Evolutionary conservation across 2,329 filamentous ascomycete genomes (phyloP), one percentile per base, ranked within the genome.

Genomic region (Penicillium capsulatum): DNA sequence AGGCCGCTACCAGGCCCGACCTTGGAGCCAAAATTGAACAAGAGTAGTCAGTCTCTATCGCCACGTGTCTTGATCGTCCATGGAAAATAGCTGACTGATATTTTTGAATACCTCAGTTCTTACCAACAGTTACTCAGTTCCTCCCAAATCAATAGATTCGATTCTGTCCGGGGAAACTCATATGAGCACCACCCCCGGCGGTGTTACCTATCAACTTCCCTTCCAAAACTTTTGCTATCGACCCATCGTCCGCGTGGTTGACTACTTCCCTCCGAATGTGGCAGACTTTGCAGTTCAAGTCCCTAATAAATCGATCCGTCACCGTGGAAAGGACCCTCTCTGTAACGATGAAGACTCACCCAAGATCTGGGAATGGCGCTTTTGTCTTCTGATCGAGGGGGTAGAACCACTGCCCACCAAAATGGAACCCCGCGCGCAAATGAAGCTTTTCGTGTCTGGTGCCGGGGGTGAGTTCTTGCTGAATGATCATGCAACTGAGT

Each of bases 321-420:
- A 51, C 32, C 45, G 55, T 8, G 47, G 63, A 32, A 60, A 61
- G 6, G 55, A 55, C 27, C 55, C 61, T 4, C 61, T 61, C 11
- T 5, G 9, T 22, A 53, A 57, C 14, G 55, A 61, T 4, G 36
- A 48, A n/a, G 40, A 45, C 8, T 43, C 39, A 7, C 39, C 47
- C 17, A 51, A 33, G 17, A 56, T 61, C 6, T 95, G 87, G 85
- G 81, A 92, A 61, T 96, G 90, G 90, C 76, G 78, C 10, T 96
- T 96, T 63, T 79, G 77, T 15, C 72, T 97, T 16, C 72, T 84
- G 9, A 76, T 96, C 1, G 85, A 94, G 63, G 49, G 49, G 14
- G 86, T 90, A 48, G 80, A 77, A 0, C 61, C 67, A 20, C 58
- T 67, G 3, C 60, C 54, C 30, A 47, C 51, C 20, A 54, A 58